Base-by-base conservation (phyloP, 2,329 filamentous ascomycete species). In the Xylariaceae sp. region DNA sequence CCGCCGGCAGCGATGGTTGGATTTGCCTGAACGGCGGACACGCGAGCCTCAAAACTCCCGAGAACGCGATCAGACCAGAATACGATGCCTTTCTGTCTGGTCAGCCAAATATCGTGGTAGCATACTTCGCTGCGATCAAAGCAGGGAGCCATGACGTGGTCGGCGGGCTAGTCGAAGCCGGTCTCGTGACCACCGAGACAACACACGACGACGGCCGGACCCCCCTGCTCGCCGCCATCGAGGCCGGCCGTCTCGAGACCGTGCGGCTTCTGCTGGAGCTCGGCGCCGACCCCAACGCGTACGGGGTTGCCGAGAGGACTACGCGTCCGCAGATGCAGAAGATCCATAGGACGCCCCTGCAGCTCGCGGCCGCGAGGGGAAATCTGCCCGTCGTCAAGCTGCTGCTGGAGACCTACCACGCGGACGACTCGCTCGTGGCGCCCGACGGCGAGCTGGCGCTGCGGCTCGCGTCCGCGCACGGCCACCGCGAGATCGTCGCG, bases 281-380 rank as follows among this genome's bases (percentile, higher is more conserved):
- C 1, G 47, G 47, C 23, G 37, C 47, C 13, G 37, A 50, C 13
- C 15, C 47, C 4, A 50, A 50, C 13, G 21, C 8, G 1, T 50
- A 36, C 23, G 29, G 39, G 16, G 35, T 29, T 11, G 13, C 8
- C 2, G 45, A n/a, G 11, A 10, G 2, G 4, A 15, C n/a, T n/a
- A n/a, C n/a, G n/a, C n/a, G n/a, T n/a, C n/a, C n/a, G n/a, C n/a
- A n/a, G 23, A 7, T 8, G 23, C 4, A 20, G 13, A 8, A 46
- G 23, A 43, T 50, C 21, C 21, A n/a, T n/a, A 18, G 48, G 4
- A 51, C 48, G 24, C 40, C 40, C 4, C 48, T 44, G 18, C 48
- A 44, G 32, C 32, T 39, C 2, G 48, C 48, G 8, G 48, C 48
- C 1, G 40, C 39, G 24, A 16, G n/a, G 24, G 48, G 40, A 1